Percentiles rank a stretch among this genome's conserved stretches.
Evolutionary conservation across 192 early-diverging fungal species (phyloP).

Genomic region (Kappamyces sp.): DNA sequence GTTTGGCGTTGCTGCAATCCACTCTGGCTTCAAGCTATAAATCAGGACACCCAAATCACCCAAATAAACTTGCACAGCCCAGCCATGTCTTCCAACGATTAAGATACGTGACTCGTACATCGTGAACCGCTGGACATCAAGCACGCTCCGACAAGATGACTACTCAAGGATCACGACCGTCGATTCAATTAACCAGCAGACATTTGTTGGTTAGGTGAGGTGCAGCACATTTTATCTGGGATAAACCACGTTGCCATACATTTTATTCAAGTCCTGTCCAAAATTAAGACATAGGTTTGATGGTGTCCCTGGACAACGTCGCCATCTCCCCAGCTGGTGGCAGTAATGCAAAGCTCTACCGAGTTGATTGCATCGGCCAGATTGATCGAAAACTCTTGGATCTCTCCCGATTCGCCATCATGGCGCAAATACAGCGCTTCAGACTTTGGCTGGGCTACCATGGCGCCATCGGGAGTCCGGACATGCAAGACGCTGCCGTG

Average conservation of each 20-base stretch:
- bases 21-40: constrained; percentile 89
- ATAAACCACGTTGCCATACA: no score
- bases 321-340: not conserved
- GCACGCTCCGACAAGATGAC: no score
- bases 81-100: no score
- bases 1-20: constrained; percentile 96
- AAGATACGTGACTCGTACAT: no score
- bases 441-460: not conserved
- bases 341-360: constrained; percentile 9
- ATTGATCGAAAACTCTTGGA: not conserved
- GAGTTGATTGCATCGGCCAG: constrained; percentile 3
- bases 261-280: no score
- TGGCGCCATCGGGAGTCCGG: not conserved
- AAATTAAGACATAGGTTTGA: constrained; percentile 1
- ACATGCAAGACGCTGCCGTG: not conserved
- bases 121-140: no score
- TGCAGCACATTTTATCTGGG: no score
- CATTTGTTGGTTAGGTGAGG: no score
- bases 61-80: not conserved
- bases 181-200: no score
- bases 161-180: no score
- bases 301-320: not conserved
- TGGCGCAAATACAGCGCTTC: not conserved
- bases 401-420: not conserved
- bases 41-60: not conserved